Percentiles rank a stretch among this genome's conserved stretches.
Evolutionary conservation across 352 stramenopile genomes (phyloP).

Genomic region (Globisporangium barbulae): DNA sequence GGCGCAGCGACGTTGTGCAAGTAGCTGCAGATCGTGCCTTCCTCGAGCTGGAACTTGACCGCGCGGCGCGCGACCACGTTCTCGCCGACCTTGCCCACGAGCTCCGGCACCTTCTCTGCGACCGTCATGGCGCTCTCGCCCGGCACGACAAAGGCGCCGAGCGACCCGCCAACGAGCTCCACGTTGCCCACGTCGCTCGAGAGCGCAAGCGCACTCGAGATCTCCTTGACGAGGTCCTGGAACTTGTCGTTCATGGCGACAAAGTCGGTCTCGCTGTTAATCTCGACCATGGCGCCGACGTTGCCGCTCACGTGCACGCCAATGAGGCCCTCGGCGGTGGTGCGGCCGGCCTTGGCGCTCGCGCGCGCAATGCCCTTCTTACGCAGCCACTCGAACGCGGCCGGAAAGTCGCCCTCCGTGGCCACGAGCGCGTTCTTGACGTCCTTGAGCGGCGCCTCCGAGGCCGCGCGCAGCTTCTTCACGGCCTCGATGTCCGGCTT

Average conservation of each 20-base stretch:
- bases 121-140: constrained; percentile 41
- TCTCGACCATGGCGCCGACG: constrained; percentile 86
- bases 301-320: constrained; percentile 72
- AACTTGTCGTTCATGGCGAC: constrained; percentile 93
- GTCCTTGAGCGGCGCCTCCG: constrained; percentile 86
- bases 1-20: constrained; percentile 75
- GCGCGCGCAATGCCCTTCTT: constrained; percentile 86
- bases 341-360: constrained; percentile 73
- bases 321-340: constrained; percentile 75
- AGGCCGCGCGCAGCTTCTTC: constrained; percentile 85
- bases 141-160: constrained; percentile 47
- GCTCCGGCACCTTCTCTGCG: constrained; percentile 65
- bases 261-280: constrained; percentile 96
- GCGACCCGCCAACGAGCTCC: constrained; percentile 33
- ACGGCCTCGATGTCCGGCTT: constrained; percentile 83
- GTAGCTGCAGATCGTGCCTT: constrained; percentile 83
- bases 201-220: constrained; percentile 43
- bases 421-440: constrained; percentile 86
- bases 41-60: constrained; percentile 60
- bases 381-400: constrained; percentile 86
- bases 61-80: constrained; percentile 80
- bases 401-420: constrained; percentile 75
- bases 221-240: constrained; percentile 60
- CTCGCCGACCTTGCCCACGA: constrained; percentile 84
- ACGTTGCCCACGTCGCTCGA: constrained; percentile 15